phyloP scores from a whole-genome alignment of 768 basidiomycete species.

The Lactarius evosmus region DNA sequence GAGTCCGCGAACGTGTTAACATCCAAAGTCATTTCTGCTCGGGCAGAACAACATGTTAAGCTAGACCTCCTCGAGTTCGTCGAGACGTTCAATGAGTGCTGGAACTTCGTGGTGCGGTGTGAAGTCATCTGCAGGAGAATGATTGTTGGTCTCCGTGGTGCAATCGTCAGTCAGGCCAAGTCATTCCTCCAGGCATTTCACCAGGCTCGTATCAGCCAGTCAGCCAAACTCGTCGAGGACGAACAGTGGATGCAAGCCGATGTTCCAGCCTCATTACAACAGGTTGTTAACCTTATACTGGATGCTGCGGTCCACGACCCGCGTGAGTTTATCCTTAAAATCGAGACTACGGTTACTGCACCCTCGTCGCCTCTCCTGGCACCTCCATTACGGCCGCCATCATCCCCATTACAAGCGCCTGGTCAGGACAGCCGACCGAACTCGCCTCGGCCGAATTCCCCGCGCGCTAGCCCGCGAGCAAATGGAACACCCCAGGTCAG shows the following conservation, averaged over 20 bases:
- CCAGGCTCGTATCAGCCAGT: conserved; percentile 68
- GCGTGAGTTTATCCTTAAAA: conserved; percentile 53
- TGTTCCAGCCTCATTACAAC: conserved; percentile 63
- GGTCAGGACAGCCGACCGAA: conserved; percentile 21
- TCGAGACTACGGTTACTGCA: conserved; percentile 29
- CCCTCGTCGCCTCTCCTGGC: conserved; percentile 31
- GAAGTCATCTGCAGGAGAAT: conserved; percentile 84
- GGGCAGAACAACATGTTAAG: conserved; percentile 75
- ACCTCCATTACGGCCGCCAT: conserved; percentile 29
- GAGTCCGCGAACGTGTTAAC: conserved; percentile 84
- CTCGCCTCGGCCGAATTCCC: conserved; percentile 24
- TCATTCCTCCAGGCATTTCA: conserved; percentile 86
- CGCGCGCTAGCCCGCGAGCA: conserved; percentile 23
- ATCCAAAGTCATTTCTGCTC: conserved; percentile 71
- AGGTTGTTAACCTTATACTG: conserved; percentile 67
- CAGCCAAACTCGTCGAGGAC: conserved; percentile 90
- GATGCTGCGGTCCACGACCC: conserved; percentile 83
- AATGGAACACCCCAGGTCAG: conserved; percentile 31
- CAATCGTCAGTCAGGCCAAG: conserved; percentile 86
- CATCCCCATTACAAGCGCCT: conserved; percentile 34
- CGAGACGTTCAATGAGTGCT: conserved; percentile 76
- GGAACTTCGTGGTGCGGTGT: conserved; percentile 86
- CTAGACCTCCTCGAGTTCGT: conserved; percentile 75
- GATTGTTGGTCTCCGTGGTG: conserved; percentile 90
- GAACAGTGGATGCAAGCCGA: conserved; percentile 91